phyloP scores from a whole-genome alignment of 2,329 filamentous ascomycete genomes.

The Colletotrichum kahawae region DNA sequence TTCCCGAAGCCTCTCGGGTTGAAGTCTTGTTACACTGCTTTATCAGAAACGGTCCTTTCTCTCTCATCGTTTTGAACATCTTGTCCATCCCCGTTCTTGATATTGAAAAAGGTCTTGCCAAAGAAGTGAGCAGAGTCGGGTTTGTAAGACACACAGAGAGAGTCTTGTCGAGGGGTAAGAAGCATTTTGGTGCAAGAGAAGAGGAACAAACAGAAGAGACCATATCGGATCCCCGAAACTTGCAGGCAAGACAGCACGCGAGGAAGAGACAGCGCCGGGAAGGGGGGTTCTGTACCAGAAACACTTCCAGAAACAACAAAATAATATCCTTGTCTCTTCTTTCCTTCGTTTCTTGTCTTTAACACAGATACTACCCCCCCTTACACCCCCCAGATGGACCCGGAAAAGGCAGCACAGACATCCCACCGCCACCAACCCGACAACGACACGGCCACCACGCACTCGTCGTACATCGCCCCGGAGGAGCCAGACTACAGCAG shows the following conservation, averaged over 20 bases:
- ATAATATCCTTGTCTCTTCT: not conserved
- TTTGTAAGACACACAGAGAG: not conserved
- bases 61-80: not conserved
- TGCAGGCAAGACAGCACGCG: not conserved
- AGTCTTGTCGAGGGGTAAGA: not conserved
- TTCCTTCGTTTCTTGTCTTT: not conserved
- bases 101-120: not conserved
- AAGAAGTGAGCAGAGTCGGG: not conserved
- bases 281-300: not conserved
- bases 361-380: not conserved
- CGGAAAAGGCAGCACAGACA: slow-evolving; percentile 17
- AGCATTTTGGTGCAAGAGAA: not conserved
- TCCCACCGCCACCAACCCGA: not conserved
- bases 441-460: not conserved
- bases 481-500: slow-evolving; percentile 13
- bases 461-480: not conserved
- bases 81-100: not conserved
- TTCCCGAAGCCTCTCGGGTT: not conserved
- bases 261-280: not conserved
- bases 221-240: not conserved
- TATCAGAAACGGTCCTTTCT: not conserved
- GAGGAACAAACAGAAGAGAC: not conserved
- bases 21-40: not conserved
- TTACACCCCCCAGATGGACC: not conserved
- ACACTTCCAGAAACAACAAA: not conserved